Conservation (phyloP, 2,329 filamentous ascomycete species). For the Hymenoscyphus albidus region DNA sequence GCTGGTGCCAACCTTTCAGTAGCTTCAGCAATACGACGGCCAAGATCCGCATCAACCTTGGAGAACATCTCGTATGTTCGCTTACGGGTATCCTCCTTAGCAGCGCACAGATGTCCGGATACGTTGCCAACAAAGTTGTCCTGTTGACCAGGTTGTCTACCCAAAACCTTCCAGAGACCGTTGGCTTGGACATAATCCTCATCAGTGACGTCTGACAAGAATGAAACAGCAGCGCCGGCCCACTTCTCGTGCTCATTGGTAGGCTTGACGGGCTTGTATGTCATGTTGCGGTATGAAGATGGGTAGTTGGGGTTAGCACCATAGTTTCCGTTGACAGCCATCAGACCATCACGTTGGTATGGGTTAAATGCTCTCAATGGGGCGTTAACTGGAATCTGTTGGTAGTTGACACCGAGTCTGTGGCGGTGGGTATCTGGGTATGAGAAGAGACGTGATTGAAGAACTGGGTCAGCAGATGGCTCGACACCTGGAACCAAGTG, state of each 20-base stretch:
- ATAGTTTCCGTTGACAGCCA: conserved; percentile 65
- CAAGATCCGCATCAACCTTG: conserved; percentile 51
- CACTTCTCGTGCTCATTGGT: conserved; percentile 46
- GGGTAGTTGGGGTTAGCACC: conserved; percentile 57
- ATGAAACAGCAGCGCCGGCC: conserved; percentile 43
- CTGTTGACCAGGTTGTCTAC: conserved; percentile 51
- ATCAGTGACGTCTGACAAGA: conserved; percentile 39
- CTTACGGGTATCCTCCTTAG: conserved; percentile 51
- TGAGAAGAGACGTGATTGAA: conserved; percentile 67
- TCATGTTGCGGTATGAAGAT: conserved; percentile 45
- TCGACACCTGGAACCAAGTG: conserved; percentile 66
- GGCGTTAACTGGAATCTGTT: conserved; percentile 50
- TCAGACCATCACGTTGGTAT: conserved; percentile 69
- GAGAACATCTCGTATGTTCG: conserved; percentile 60
- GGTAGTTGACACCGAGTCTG: conserved; percentile 54
- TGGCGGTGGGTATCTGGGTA: conserved; percentile 64
- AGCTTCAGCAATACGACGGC: conserved; percentile 47
- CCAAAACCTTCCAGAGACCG: conserved; percentile 37
- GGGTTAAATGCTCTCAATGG: conserved; percentile 56
- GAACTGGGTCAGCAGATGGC: conserved; percentile 65
- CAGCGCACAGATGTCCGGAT: conserved; percentile 51
- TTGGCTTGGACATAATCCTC: conserved; percentile 36
- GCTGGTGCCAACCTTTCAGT: conserved; percentile 43
- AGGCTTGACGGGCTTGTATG: conserved; percentile 42
- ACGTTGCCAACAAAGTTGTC: conserved; percentile 59